These are phyloP conservation scores for Termitomyces sp. DNA, from an alignment of 1,284 basidiomycete genomes.

Conservation along the genomic window DNA sequence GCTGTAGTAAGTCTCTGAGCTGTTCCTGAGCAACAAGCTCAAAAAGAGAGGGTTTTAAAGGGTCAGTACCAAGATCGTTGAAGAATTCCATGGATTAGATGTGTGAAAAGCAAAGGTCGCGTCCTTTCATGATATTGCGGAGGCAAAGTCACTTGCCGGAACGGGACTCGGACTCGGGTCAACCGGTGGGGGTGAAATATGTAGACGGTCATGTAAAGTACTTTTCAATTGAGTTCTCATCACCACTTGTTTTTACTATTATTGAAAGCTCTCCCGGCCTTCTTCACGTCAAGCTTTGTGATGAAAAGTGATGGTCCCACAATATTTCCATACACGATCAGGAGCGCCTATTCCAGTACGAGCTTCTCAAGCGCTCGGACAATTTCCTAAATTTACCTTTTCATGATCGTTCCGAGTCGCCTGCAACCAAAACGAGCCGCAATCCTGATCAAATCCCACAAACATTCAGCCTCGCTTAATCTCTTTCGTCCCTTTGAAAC, in stretches of 20 bases:
- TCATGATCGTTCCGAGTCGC: neutral
- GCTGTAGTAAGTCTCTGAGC: conserved; percentile 87
- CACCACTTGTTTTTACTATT: neutral
- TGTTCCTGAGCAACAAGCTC: conserved; percentile 97
- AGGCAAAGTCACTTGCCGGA: conserved; percentile 6
- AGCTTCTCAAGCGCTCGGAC: neutral
- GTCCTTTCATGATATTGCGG: conserved; percentile 6
- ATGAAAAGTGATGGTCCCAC: neutral
- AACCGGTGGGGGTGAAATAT: neutral
- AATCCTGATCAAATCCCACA: conserved; percentile 1
- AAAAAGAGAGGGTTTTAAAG: conserved; percentile 86
- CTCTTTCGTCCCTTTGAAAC: conserved; percentile 11
- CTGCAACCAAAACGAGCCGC: neutral
- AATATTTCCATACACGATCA: neutral
- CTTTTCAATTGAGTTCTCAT: neutral
- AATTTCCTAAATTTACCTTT: neutral
- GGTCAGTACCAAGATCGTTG: conserved; percentile 65
- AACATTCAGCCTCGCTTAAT: conserved; percentile 10
- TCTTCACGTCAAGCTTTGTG: neutral
- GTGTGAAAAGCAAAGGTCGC: neutral
- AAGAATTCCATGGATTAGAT: conserved; percentile 69
- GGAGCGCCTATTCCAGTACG: neutral
- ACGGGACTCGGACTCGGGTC: conserved; percentile 10
- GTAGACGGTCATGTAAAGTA: neutral
- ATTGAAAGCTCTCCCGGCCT: neutral